phyloP scores from a whole-genome alignment of 257 asterid genomes.

The Perilla frutescens region DNA sequence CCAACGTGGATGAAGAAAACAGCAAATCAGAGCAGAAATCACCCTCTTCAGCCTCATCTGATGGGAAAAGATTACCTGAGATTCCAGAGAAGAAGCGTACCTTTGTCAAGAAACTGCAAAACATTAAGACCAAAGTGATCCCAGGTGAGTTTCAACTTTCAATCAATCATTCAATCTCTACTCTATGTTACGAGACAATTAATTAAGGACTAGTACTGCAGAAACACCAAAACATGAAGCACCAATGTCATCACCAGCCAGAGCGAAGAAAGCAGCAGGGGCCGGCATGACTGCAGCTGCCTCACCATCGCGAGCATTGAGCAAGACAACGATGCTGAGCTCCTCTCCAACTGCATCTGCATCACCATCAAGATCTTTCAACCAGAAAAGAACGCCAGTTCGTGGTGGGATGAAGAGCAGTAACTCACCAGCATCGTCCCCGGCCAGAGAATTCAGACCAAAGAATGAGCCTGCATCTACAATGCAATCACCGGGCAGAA shows the following conservation, averaged over 20 bases:
- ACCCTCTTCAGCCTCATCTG: slow-evolving; percentile 22
- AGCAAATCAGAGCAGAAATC: slow-evolving; percentile 29
- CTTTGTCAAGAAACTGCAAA: slow-evolving; percentile 42
- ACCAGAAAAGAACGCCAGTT: neutral
- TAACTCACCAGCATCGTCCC: slow-evolving; percentile 46
- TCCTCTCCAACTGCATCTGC: slow-evolving; percentile 37
- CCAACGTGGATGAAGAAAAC: slow-evolving; percentile 32
- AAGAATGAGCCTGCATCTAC: slow-evolving; percentile 36
- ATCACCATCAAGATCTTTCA: slow-evolving; percentile 36
- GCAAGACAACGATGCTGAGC: slow-evolving; percentile 23
- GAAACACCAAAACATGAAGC: slow-evolving; percentile 43
- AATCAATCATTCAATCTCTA: neutral
- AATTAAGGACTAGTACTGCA: slow-evolving; percentile 18
- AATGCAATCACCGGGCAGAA: slow-evolving; percentile 45
- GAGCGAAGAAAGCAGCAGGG: slow-evolving; percentile 15
- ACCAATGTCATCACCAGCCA: slow-evolving; percentile 51
- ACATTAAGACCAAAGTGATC: slow-evolving; percentile 37
- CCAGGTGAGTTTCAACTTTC: slow-evolving; percentile 52
- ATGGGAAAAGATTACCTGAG: slow-evolving; percentile 44
- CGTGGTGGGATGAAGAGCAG: neutral
- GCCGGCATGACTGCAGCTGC: neutral
- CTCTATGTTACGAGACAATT: neutral
- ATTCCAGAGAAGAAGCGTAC: slow-evolving; percentile 57
- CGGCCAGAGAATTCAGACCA: slow-evolving; percentile 38
- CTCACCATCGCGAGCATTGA: slow-evolving; percentile 8